Percentiles rank a stretch among this genome's conserved stretches.
Conservation (phyloP, 495 filamentous ascomycete genomes). For the Lichina pygmaea region DNA sequence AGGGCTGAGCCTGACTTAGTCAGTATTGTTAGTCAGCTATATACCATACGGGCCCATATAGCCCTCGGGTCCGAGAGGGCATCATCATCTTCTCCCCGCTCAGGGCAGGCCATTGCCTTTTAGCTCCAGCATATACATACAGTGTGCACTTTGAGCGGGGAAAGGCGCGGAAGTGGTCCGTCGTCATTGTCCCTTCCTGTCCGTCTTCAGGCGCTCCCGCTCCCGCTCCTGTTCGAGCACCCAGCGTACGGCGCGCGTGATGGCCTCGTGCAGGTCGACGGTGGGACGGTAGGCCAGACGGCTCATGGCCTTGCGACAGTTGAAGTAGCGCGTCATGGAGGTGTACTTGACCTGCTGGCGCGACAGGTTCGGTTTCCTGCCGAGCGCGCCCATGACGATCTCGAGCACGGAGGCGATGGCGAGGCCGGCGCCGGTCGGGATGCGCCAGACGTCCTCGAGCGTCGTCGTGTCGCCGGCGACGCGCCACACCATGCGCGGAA, state of each 20-base stretch:
- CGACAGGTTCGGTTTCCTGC: slow-evolving; percentile 1
- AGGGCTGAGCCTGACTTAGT: too few species aligned
- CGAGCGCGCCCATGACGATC: not conserved
- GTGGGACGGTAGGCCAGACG: slow-evolving; percentile 4
- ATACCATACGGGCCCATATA: too few species aligned
- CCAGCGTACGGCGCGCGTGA: not conserved
- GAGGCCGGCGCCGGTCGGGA: slow-evolving; percentile 1
- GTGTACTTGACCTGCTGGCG: slow-evolving; percentile 1
- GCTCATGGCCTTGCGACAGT: slow-evolving; percentile 2
- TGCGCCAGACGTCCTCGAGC: slow-evolving; percentile 1
- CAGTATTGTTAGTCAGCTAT: too few species aligned
- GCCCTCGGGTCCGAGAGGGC: too few species aligned
- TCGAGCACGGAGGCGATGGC: slow-evolving; percentile 1
- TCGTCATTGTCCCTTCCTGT: too few species aligned
- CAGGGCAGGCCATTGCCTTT: too few species aligned
- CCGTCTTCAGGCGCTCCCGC: too few species aligned
- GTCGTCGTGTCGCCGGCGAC: slow-evolving; percentile 12
- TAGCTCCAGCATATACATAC: too few species aligned
- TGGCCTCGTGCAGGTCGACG: slow-evolving; percentile 1
- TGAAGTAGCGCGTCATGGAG: slow-evolving; percentile 5
- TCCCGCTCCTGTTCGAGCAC: not conserved
- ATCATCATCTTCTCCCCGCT: too few species aligned
- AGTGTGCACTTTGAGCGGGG: too few species aligned
- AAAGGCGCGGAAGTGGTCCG: too few species aligned
- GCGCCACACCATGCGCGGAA: slow-evolving; percentile 51